Conservation (phyloP, 306 rosid genomes). For the Chamaecrista fasciculata region DNA sequence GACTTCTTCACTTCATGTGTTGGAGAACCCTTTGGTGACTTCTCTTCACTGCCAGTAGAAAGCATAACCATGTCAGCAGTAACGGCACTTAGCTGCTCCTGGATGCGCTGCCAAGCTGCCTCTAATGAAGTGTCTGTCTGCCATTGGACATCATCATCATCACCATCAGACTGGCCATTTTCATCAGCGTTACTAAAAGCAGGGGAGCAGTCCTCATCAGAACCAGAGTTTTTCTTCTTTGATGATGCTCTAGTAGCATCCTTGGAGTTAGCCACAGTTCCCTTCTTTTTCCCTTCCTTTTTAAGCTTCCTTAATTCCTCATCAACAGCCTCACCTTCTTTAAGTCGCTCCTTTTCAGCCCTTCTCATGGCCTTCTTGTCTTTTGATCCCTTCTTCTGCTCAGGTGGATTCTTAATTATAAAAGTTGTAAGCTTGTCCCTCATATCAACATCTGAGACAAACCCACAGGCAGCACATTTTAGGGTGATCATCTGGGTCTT, state of each 20-base stretch:
- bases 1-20: conserved; percentile 36
- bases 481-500: conserved; percentile 60
- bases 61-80: conserved; percentile 73
- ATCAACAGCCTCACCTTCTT: conserved; percentile 66
- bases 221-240: conserved; percentile 45
- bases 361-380: conserved; percentile 69
- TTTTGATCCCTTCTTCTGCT: conserved; percentile 55
- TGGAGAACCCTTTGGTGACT: conserved; percentile 41
- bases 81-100: conserved; percentile 61
- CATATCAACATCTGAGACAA: conserved; percentile 62
- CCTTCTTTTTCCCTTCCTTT: conserved; percentile 54
- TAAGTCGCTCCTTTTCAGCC: conserved; percentile 68
- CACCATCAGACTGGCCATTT: conserved; percentile 34
- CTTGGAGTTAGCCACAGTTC: conserved; percentile 29
- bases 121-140: conserved; percentile 63
- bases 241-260: conserved; percentile 37
- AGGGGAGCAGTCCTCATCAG: conserved; percentile 63
- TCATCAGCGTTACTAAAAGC: conserved; percentile 40
- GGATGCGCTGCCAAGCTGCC: conserved; percentile 57
- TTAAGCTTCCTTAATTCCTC: conserved; percentile 58
- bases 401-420: conserved; percentile 65
- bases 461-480: conserved; percentile 72
- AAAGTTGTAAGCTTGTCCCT: conserved; percentile 64
- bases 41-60: conserved; percentile 44
- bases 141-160: conserved; percentile 51